Conservation (phyloP, 257 asterid genomes). For the Buddleja alternifolia region DNA sequence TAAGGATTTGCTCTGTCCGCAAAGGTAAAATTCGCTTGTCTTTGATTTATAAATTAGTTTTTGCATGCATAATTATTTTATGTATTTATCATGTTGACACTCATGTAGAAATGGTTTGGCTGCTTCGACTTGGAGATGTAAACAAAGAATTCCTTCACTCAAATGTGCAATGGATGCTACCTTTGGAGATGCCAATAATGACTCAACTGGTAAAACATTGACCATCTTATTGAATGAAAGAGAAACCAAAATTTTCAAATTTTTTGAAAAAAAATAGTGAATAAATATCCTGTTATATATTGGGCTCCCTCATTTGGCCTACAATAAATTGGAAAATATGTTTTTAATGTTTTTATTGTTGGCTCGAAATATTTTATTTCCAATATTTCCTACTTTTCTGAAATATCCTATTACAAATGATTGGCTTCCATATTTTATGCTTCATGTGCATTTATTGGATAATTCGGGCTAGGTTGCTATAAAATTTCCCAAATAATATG, state of each 20-base stretch:
- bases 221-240: conserved; percentile 7
- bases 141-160: conserved; percentile 39
- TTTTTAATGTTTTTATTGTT: neutral
- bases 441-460: conserved; percentile 1
- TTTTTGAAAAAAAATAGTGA: no score
- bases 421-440: neutral
- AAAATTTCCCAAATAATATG: neutral
- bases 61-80: neutral
- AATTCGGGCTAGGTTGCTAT: neutral
- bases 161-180: conserved; percentile 91
- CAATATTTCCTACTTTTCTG: neutral
- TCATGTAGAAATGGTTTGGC: conserved; percentile 47
- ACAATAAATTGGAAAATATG: neutral
- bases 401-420: neutral
- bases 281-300: neutral
- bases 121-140: conserved; percentile 45
- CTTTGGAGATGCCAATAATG: conserved; percentile 63
- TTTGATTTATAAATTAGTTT: neutral
- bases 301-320: neutral
- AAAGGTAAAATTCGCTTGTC: conserved; percentile 41
- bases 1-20: conserved; percentile 34
- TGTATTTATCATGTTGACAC: conserved; percentile 27
- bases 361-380: conserved; percentile 3
- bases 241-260: no score
- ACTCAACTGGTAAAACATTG: conserved; percentile 57